Percentiles rank a stretch among this genome's conserved stretches.
These are phyloP conservation scores for Aspergillus texensis DNA, from an alignment of 2,329 filamentous ascomycete species.

Conservation along the genomic window DNA sequence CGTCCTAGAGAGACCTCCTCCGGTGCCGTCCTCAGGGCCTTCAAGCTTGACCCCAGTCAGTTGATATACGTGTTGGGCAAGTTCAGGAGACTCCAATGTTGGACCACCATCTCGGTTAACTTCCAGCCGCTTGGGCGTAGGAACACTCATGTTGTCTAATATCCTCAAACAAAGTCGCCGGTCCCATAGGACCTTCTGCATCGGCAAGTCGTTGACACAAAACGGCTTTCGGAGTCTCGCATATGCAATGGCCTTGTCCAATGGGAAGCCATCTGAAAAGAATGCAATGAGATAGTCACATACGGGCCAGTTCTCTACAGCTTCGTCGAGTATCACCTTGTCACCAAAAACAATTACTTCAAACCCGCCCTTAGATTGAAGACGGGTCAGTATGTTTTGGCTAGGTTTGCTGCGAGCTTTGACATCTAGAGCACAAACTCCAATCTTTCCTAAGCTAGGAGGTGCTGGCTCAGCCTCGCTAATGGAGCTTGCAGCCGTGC, in stretches of 20 bases:
- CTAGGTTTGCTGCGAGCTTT: conserved; percentile 97
- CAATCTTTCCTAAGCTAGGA: conserved; percentile 67
- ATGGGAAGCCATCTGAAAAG: conserved; percentile 94
- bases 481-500: conserved; percentile 78
- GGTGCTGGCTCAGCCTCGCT: conserved; percentile 60
- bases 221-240: conserved; percentile 91
- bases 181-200: conserved; percentile 98
- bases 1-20: conserved; percentile 59
- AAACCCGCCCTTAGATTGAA: conserved; percentile 89
- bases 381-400: conserved; percentile 88
- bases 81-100: conserved; percentile 72
- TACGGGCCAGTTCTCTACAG: conserved; percentile 92
- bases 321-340: conserved; percentile 97
- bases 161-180: conserved; percentile 85
- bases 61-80: conserved; percentile 77
- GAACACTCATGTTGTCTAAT: conserved; percentile 84
- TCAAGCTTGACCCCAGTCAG: conserved; percentile 77
- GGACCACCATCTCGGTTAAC: conserved; percentile 93
- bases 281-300: conserved; percentile 98
- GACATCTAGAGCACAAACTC: conserved; percentile 91
- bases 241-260: conserved; percentile 97
- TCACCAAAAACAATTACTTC: conserved; percentile 98
- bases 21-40: conserved; percentile 68
- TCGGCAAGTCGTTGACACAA: conserved; percentile 94
- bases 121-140: conserved; percentile 84